Conservation (phyloP, 1,284 basidiomycete species). For the Fistulina hepatica region DNA sequence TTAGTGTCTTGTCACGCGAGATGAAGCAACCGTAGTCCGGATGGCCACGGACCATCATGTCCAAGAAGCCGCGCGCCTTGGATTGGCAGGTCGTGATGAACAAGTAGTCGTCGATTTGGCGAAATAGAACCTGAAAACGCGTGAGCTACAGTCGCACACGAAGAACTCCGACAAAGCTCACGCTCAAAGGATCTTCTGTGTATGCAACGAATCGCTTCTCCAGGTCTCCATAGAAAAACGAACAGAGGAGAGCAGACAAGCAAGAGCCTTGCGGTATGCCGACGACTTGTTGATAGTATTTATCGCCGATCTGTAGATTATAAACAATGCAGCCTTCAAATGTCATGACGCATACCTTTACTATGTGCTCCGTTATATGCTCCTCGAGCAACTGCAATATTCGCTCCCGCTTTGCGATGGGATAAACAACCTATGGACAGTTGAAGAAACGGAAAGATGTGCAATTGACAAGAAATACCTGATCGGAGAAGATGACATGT, state of each 20-base stretch:
- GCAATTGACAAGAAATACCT: conserved; percentile 34
- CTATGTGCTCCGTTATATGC: conserved; percentile 86
- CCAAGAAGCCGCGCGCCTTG: conserved; percentile 64
- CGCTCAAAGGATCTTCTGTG: conserved; percentile 48
- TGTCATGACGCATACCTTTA: conserved; percentile 58
- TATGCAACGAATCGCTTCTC: conserved; percentile 60
- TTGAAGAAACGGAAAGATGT: background rate
- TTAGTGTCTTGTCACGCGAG: conserved; percentile 78
- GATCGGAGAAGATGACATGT: conserved; percentile 79
- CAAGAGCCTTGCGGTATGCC: conserved; percentile 97
- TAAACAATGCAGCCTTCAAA: background rate
- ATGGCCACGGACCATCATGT: conserved; percentile 71
- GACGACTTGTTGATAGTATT: conserved; percentile 75
- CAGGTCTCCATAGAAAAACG: conserved; percentile 89
- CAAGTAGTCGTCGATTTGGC: conserved; percentile 92
- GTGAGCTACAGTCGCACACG: conserved; percentile 1
- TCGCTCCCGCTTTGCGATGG: conserved; percentile 42
- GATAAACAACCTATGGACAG: conserved; percentile 45
- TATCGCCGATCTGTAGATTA: conserved; percentile 60
- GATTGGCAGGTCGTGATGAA: conserved; percentile 65
- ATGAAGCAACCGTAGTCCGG: conserved; percentile 92
- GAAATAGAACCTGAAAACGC: conserved; percentile 55
- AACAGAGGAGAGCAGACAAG: conserved; percentile 82
- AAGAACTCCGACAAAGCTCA: conserved; percentile 27
- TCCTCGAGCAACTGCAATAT: conserved; percentile 72